Conservation (phyloP, 192 early-diverging fungal species). For the Coemansia sp. region DNA sequence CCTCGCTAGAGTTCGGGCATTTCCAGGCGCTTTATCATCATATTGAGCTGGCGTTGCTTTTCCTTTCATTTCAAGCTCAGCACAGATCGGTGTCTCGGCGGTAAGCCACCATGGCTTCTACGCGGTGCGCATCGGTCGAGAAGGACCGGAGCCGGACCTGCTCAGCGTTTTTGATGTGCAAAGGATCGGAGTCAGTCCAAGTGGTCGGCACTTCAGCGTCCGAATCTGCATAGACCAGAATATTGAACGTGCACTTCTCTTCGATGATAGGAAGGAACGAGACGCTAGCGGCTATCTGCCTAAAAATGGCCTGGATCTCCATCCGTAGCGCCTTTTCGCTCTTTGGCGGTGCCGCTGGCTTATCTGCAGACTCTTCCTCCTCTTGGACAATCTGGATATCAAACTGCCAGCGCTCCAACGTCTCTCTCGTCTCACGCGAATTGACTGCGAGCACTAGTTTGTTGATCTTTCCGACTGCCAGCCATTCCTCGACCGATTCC, state of each 20-base stretch:
- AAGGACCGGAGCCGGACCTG: constrained; percentile 84
- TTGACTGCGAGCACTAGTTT: constrained; percentile 88
- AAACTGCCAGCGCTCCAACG: constrained; percentile 94
- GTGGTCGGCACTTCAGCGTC: constrained; percentile 82
- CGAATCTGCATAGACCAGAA: constrained; percentile 85
- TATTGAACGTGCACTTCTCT: constrained; percentile 90
- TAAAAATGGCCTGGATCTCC: constrained; percentile 89
- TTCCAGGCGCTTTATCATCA: no score
- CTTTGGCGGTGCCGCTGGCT: constrained; percentile 32
- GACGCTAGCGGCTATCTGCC: constrained; percentile 89
- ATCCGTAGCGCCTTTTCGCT: constrained; percentile 50
- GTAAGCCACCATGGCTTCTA: constrained; percentile 89
- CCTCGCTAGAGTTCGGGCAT: no score
- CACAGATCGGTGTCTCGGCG: constrained; percentile 63
- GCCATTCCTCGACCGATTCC: constrained; percentile 82
- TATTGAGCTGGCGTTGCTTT: no score
- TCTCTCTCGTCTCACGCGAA: constrained; percentile 79
- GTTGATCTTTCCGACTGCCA: constrained; percentile 69
- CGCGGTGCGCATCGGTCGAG: constrained; percentile 79
- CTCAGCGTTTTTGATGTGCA: constrained; percentile 81
- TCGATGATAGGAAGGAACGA: constrained; percentile 88
- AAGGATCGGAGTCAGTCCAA: constrained; percentile 84
- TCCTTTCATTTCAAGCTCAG: constrained; percentile 4
- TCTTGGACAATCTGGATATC: constrained; percentile 73
- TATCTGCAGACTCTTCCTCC: constrained; percentile 5